Conservation (phyloP, 345 rosid genomes). For the Clarkia xantiana region DNA sequence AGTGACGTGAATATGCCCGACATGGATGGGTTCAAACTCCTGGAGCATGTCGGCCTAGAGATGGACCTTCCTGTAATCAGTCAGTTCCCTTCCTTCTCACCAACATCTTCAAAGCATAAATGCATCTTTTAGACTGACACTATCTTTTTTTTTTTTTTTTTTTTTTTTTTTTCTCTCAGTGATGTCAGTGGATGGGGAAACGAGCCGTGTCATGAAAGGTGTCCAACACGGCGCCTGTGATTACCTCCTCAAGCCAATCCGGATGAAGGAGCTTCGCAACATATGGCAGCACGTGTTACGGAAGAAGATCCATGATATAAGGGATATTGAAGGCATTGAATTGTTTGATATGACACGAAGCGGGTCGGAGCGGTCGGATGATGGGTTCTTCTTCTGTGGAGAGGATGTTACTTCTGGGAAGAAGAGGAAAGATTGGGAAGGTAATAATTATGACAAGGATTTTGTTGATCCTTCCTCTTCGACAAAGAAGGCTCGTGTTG, state of each 20-base stretch:
- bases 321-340: constrained; percentile 53
- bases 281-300: constrained; percentile 96
- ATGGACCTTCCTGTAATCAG: constrained; percentile 96
- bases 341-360: constrained; percentile 37
- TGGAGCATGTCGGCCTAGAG: constrained; percentile 89
- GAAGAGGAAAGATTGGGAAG: constrained; percentile 60
- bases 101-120: neutral
- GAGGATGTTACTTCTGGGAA: constrained; percentile 38
- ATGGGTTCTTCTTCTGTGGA: constrained; percentile 35
- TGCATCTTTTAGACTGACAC: constrained; percentile 5
- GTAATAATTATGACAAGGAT: constrained; percentile 50
- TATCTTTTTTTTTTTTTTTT: constrained; percentile 11
- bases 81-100: constrained; percentile 26
- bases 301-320: constrained; percentile 67
- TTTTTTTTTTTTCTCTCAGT: constrained; percentile 26
- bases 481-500: constrained; percentile 78
- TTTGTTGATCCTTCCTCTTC: constrained; percentile 27
- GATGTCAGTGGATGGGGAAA: constrained; percentile 98
- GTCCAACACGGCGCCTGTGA: constrained; percentile 96
- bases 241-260: constrained; percentile 86
- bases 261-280: constrained; percentile 93
- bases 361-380: constrained; percentile 35
- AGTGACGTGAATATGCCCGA: constrained; percentile 99
- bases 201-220: constrained; percentile 85
- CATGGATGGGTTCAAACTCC: constrained; percentile 97